phyloP scores from a whole-genome alignment of 2,329 filamentous ascomycete species.

The Penicillium sp. region DNA sequence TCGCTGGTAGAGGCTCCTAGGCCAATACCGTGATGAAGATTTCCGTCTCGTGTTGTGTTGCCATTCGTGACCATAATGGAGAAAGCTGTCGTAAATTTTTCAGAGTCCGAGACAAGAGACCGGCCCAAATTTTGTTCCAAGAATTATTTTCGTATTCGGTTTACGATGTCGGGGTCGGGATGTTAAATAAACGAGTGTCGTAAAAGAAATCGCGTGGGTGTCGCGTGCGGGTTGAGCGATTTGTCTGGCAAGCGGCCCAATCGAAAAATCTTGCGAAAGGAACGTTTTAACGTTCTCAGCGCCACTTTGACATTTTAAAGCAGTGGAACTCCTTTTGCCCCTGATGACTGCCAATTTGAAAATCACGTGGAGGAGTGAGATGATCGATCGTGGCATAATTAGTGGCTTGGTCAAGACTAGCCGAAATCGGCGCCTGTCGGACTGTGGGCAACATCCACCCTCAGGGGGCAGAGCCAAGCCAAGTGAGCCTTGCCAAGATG shows the following conservation, averaged over 20 bases:
- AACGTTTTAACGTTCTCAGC: background rate
- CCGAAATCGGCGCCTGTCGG: background rate
- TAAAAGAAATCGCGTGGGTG: background rate
- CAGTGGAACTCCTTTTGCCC: background rate
- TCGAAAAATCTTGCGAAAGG: background rate
- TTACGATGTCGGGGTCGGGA: background rate
- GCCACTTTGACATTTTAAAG: background rate
- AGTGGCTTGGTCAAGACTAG: background rate
- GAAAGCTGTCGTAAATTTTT: background rate
- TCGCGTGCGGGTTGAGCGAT: conserved; percentile 1
- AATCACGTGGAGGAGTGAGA: conserved; percentile 1
- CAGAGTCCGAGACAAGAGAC: background rate
- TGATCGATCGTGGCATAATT: conserved; percentile 2
- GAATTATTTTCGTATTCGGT: background rate
- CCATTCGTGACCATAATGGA: conserved; percentile 3
- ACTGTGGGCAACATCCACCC: background rate
- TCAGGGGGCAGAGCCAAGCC: background rate
- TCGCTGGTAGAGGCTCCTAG: background rate
- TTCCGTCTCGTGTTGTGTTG: background rate
- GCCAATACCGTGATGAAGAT: background rate
- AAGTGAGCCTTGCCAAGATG: background rate
- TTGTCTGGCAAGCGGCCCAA: conserved; percentile 1
- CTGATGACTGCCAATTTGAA: background rate
- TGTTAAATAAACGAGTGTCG: conserved; percentile 1
- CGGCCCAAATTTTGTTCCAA: background rate